phyloP scores from a whole-genome alignment of 257 asterid genomes.

The Solanum chmielewskii region DNA sequence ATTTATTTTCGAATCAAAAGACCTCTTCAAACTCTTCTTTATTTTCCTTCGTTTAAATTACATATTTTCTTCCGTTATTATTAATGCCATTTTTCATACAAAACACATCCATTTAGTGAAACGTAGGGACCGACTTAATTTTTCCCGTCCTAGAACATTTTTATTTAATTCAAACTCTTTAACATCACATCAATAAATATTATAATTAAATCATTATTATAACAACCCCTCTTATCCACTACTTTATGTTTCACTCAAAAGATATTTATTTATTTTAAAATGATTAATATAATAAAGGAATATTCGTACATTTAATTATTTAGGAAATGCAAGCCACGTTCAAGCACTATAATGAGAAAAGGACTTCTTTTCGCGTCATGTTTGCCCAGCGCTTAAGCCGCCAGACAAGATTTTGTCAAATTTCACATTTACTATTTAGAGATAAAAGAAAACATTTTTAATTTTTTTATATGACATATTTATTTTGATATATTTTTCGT shows the following conservation, averaged over 20 bases:
- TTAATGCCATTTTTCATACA: background rate
- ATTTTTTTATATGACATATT: too few relatives aligned
- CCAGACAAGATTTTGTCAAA: background rate
- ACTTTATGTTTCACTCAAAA: background rate
- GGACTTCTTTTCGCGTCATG: background rate
- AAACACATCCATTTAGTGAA: too few relatives aligned
- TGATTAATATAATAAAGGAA: background rate
- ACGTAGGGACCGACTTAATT: too few relatives aligned
- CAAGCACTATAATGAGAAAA: background rate
- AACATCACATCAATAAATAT: too few relatives aligned
- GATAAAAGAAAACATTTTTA: too few relatives aligned
- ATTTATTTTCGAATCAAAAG: too few relatives aligned
- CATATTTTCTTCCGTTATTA: background rate
- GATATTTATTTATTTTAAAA: background rate
- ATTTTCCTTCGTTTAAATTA: background rate
- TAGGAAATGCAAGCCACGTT: background rate
- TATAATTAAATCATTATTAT: too few relatives aligned
- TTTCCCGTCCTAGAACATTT: too few relatives aligned
- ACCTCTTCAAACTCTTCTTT: background rate
- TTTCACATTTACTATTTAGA: background rate
- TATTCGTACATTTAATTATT: background rate
- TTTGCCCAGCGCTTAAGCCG: background rate
- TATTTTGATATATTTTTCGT: too few relatives aligned
- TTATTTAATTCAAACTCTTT: too few relatives aligned
- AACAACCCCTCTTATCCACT: background rate